A percentile compares a stretch with the other conserved stretches of the same genome.
phyloP scores from a whole-genome alignment of 1,284 basidiomycete genomes.

The Spongiforma sp. region DNA sequence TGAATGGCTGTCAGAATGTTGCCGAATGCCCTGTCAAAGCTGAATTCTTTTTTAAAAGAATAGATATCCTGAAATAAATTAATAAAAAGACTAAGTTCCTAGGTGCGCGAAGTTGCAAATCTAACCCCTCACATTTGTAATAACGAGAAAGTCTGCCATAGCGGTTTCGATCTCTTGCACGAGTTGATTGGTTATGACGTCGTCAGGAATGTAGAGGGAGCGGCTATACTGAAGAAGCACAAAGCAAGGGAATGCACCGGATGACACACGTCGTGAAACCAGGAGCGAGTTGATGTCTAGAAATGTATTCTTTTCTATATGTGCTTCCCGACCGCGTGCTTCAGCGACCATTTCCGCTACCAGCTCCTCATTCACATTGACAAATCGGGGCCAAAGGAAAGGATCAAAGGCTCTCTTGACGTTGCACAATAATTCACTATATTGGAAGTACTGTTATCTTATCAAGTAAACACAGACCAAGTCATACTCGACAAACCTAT shows the following conservation, averaged over 20 bases:
- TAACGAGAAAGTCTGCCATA: constrained; percentile 32
- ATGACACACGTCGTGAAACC: constrained; percentile 33
- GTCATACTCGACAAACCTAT: constrained; percentile 18
- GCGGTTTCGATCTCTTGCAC: constrained; percentile 36
- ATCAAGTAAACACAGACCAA: not conserved
- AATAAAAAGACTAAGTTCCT: not conserved
- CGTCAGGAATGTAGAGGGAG: constrained; percentile 31
- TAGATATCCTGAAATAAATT: constrained; percentile 31
- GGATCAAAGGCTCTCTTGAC: constrained; percentile 29
- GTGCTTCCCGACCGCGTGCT: constrained; percentile 31
- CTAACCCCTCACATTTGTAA: constrained; percentile 32
- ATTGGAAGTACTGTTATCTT: too few relatives aligned
- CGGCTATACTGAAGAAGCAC: constrained; percentile 36
- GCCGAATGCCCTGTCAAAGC: constrained; percentile 34
- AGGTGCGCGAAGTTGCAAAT: not conserved
- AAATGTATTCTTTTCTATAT: constrained; percentile 14
- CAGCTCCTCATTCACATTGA: constrained; percentile 26
- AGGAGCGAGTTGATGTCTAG: constrained; percentile 32
- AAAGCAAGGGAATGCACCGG: constrained; percentile 34
- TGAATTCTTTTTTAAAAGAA: constrained; percentile 36
- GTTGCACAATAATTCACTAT: constrained; percentile 30
- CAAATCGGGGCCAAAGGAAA: constrained; percentile 37
- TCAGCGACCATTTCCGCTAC: constrained; percentile 30
- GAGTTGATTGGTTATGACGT: constrained; percentile 24
- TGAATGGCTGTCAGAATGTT: constrained; percentile 31